phyloP scores from a whole-genome alignment of 1,284 basidiomycete genomes.

The Neonothopanus nambi region DNA sequence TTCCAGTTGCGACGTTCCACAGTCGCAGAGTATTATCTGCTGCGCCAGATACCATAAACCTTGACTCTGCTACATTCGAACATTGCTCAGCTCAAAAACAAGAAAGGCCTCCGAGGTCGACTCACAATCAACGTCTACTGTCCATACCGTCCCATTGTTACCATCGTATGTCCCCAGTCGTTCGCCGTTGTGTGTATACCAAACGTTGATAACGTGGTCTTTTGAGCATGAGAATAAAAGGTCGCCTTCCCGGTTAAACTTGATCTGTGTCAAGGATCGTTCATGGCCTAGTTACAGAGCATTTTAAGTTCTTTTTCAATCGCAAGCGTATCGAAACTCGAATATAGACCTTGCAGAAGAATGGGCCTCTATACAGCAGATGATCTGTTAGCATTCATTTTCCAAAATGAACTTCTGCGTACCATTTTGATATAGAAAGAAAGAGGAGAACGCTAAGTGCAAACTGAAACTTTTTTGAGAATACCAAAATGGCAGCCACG shows the following conservation, averaged over 20 bases:
- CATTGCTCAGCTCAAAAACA: conserved; percentile 7
- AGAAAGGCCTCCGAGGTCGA: conserved; percentile 23
- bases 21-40: conserved; percentile 92
- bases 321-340: not conserved
- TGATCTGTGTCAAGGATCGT: conserved; percentile 96
- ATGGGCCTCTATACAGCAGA: conserved; percentile 19
- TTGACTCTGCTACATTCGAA: conserved; percentile 66
- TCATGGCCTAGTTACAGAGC: conserved; percentile 75
- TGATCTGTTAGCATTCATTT: too few species aligned
- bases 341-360: conserved; percentile 19
- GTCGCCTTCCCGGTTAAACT: conserved; percentile 96
- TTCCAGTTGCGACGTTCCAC: conserved; percentile 90
- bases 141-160: conserved; percentile 97
- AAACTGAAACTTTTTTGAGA: too few species aligned
- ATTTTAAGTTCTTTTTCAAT: not conserved
- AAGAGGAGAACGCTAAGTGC: not conserved
- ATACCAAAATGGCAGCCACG: not conserved
- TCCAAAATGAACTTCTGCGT: not conserved
- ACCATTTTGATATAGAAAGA: conserved; percentile 11
- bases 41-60: conserved; percentile 85
- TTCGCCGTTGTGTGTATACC: conserved; percentile 99
- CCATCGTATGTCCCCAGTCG: conserved; percentile 96
- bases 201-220: conserved; percentile 94
- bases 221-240: conserved; percentile 96
- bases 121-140: conserved; percentile 93